Percentiles rank a stretch among this genome's conserved stretches.
Evolutionary conservation across 176 grass and related monocot species (phyloP).

Genomic region (Musa beccarii): DNA sequence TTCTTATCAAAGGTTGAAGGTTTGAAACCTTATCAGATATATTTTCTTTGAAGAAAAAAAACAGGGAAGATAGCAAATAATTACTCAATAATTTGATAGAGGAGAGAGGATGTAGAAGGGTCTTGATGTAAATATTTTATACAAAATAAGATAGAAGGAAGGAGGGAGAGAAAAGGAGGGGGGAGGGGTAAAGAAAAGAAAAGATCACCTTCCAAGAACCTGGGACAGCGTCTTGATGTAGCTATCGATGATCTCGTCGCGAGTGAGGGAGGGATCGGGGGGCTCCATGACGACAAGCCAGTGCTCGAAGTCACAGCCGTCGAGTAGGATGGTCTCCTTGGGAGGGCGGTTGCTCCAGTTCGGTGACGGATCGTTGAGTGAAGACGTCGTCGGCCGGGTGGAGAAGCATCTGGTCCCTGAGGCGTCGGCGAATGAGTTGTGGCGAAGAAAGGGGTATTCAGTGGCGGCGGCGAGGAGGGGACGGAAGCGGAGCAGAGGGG

Average conservation of each 20-base stretch:
- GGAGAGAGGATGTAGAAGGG: too few relatives aligned
- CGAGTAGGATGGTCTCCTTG: slow-evolving; percentile 75
- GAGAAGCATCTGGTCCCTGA: slow-evolving; percentile 24
- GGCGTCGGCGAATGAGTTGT: neutral
- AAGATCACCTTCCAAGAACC: slow-evolving; percentile 55
- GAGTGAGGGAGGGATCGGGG: slow-evolving; percentile 46
- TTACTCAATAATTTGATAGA: too few relatives aligned
- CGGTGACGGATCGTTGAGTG: slow-evolving; percentile 53
- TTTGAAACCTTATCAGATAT: too few relatives aligned
- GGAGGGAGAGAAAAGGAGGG: neutral
- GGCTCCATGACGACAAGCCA: slow-evolving; percentile 85
- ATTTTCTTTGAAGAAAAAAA: too few relatives aligned
- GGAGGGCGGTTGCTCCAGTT: slow-evolving; percentile 77
- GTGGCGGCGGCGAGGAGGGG: slow-evolving; percentile 13
- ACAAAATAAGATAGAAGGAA: too few relatives aligned
- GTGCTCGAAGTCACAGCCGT: slow-evolving; percentile 87
- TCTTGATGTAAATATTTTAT: too few relatives aligned
- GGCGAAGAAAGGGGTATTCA: neutral
- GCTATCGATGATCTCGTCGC: slow-evolving; percentile 75
- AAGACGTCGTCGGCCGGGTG: slow-evolving; percentile 49
- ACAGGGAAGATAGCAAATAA: too few relatives aligned
- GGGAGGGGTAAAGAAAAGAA: neutral
- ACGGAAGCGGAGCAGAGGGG: slow-evolving; percentile 4
- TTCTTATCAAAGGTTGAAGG: too few relatives aligned
- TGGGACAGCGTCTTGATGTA: slow-evolving; percentile 78